Percentiles rank a stretch among this genome's conserved stretches.
Conservation (phyloP, 2,329 filamentous ascomycete species). For the Calonectria pseudoturangicola region DNA sequence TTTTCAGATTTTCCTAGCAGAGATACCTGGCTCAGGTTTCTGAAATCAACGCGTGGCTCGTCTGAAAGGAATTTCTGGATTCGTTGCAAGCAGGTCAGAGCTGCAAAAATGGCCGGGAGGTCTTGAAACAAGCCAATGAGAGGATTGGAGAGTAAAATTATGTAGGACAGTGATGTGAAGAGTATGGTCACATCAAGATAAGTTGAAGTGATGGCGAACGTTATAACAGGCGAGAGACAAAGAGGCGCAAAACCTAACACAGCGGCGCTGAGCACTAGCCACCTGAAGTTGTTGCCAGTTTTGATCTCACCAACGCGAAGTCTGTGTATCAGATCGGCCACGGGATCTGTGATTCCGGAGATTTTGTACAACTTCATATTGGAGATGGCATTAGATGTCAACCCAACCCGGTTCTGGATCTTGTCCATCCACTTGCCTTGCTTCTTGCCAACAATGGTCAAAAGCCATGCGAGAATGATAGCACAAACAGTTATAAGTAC, state of each 20-base stretch:
- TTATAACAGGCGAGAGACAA: constrained; percentile 59
- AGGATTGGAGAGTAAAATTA: constrained; percentile 59
- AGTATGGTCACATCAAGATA: constrained; percentile 54
- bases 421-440: constrained; percentile 61
- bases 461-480: constrained; percentile 40
- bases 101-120: constrained; percentile 57
- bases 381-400: constrained; percentile 57
- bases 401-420: constrained; percentile 59
- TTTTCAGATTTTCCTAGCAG: constrained; percentile 38
- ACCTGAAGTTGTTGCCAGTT: constrained; percentile 54
- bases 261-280: constrained; percentile 49
- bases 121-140: constrained; percentile 58
- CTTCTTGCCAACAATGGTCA: constrained; percentile 43
- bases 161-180: constrained; percentile 60
- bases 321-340: constrained; percentile 55
- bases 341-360: constrained; percentile 54
- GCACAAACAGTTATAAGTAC: constrained; percentile 61
- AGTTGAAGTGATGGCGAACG: constrained; percentile 56
- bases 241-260: constrained; percentile 59
- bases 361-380: constrained; percentile 60
- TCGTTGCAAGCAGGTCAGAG: constrained; percentile 58
- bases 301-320: constrained; percentile 56
- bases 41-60: constrained; percentile 52
- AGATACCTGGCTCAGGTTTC: constrained; percentile 21
- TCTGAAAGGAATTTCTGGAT: constrained; percentile 62